Conservation (phyloP, 176 grass and related monocot genomes). For the Echinochloa phyllopogon region DNA sequence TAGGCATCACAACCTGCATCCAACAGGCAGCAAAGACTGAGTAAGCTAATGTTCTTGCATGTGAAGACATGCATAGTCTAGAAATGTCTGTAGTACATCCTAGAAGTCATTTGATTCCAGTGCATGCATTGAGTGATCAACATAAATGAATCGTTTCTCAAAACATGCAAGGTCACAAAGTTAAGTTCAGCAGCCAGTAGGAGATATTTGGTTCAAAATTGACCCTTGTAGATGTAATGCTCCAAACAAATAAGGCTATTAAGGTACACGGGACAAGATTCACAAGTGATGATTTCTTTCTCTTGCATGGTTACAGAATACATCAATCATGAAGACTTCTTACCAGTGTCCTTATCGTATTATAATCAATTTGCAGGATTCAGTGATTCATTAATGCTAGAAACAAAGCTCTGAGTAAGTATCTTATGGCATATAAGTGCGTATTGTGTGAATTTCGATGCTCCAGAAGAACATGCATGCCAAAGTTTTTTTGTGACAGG, state of each 20-base stretch:
- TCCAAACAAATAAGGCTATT: background rate
- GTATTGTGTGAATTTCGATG: background rate
- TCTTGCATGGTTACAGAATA: background rate
- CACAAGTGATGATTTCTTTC: background rate
- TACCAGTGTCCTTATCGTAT: background rate
- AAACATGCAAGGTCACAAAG: constrained; percentile 8
- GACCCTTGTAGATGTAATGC: background rate
- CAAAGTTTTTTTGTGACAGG: constrained; percentile 27
- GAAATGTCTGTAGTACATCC: background rate
- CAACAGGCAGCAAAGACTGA: constrained; percentile 8
- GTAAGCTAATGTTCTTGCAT: background rate
- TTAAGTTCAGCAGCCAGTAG: background rate
- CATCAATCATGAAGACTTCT: background rate
- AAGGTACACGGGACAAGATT: background rate
- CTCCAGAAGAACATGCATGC: constrained; percentile 39
- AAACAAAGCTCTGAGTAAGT: constrained; percentile 8
- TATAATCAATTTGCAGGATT: constrained; percentile 10
- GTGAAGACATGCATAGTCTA: background rate
- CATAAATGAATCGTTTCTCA: background rate
- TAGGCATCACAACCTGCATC: constrained; percentile 87
- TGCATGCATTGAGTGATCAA: background rate
- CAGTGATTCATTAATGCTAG: background rate
- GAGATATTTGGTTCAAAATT: background rate
- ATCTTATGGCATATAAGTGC: background rate
- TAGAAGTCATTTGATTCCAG: background rate